Percentiles rank a stretch among this genome's conserved stretches.
These are phyloP conservation scores for Pythium aristosporum DNA, from an alignment of 352 stramenopile genomes.

Conservation along the genomic window DNA sequence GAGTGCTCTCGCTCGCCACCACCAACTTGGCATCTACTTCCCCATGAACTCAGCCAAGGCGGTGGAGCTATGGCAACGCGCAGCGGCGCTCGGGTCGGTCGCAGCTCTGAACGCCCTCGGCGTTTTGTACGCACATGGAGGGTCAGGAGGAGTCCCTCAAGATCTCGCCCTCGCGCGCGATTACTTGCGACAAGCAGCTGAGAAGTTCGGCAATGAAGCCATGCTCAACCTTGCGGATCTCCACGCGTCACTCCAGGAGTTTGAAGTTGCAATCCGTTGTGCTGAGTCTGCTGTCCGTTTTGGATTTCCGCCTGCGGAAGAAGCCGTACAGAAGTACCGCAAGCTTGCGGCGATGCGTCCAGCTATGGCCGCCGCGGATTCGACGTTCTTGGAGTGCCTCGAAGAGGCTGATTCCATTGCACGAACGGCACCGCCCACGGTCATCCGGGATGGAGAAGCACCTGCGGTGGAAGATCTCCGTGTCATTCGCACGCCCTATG, in stretches of 20 bases:
- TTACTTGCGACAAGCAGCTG: conserved; percentile 9
- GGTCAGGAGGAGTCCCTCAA: not conserved
- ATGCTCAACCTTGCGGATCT: conserved; percentile 15
- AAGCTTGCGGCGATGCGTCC: not conserved
- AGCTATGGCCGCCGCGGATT: not conserved
- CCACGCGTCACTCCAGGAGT: conserved; percentile 8
- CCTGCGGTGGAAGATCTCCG: not conserved
- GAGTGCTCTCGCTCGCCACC: conserved; percentile 5
- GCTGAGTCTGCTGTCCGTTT: not conserved
- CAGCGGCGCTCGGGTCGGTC: not conserved
- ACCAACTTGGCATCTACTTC: conserved; percentile 10
- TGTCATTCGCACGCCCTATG: not conserved
- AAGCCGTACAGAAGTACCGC: not conserved
- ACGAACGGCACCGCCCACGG: not conserved
- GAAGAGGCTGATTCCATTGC: not conserved
- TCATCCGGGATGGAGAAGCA: not conserved
- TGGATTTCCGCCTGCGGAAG: not conserved
- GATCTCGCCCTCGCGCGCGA: conserved; percentile 1
- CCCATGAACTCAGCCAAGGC: conserved; percentile 1
- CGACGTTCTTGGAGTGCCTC: not conserved
- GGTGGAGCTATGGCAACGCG: not conserved
- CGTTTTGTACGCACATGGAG: not conserved
- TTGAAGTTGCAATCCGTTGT: not conserved
- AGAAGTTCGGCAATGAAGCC: conserved; percentile 12
- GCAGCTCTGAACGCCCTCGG: conserved; percentile 5